Conservation (phyloP, 2,329 filamentous ascomycete species). For the Cytospora leucostoma region DNA sequence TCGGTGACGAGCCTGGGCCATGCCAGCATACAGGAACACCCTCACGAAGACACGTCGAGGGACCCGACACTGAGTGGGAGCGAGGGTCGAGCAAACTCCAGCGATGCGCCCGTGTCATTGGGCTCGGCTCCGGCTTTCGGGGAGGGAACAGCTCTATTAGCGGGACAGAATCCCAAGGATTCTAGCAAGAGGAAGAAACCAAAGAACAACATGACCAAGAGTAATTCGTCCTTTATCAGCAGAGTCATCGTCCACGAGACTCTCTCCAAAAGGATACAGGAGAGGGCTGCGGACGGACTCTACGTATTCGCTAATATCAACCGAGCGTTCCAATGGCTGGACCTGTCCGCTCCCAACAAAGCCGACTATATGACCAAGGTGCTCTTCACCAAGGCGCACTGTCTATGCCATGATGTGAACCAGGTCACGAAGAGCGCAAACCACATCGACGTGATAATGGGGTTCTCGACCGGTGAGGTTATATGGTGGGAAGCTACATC, state of each 20-base stretch:
- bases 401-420: constrained; percentile 92
- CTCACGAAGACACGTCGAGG: constrained; percentile 61
- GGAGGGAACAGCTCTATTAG: constrained; percentile 77
- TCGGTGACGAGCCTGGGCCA: constrained; percentile 52
- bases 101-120: constrained; percentile 47
- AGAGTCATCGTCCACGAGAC: constrained; percentile 88
- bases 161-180: constrained; percentile 65
- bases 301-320: constrained; percentile 97
- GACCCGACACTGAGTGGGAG: constrained; percentile 59
- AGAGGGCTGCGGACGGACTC: constrained; percentile 75
- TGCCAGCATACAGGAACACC: constrained; percentile 61
- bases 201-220: constrained; percentile 98
- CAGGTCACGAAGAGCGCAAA: constrained; percentile 72
- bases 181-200: constrained; percentile 84
- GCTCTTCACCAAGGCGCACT: constrained; percentile 93
- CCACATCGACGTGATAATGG: constrained; percentile 91
- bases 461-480: constrained; percentile 93
- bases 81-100: constrained; percentile 57
- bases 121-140: constrained; percentile 72
- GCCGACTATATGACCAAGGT: constrained; percentile 94
- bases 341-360: constrained; percentile 76
- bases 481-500: constrained; percentile 99
- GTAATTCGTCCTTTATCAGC: constrained; percentile 98
- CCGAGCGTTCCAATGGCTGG: constrained; percentile 93
- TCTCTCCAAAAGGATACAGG: constrained; percentile 74